phyloP scores from a whole-genome alignment of 2,329 filamentous ascomycete genomes.

The Sporothrix brasiliensis region DNA sequence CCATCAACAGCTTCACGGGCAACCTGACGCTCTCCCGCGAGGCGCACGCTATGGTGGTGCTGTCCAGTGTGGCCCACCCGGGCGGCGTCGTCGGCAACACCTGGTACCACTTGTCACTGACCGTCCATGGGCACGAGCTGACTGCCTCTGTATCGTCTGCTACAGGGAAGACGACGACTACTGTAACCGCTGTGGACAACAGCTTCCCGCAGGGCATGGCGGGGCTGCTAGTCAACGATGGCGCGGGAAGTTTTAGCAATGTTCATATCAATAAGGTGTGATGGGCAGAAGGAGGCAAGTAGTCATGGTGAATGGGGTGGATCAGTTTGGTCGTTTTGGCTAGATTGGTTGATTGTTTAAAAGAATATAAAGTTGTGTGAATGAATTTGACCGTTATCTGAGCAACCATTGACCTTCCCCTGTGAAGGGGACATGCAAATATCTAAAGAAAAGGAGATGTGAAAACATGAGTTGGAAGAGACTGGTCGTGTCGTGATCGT shows the following conservation, averaged over 20 bases:
- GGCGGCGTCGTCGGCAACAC: slow-evolving; percentile 1
- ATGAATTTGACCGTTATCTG: not conserved
- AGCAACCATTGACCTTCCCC: not conserved
- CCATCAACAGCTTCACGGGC: slow-evolving; percentile 16
- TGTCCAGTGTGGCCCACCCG: not conserved
- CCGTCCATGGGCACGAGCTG: not conserved
- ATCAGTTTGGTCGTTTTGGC: not conserved
- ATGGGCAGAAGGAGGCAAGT: not conserved
- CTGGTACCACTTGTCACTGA: slow-evolving; percentile 18
- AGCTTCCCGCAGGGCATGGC: slow-evolving; percentile 15
- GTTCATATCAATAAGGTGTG: not conserved
- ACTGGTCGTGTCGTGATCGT: too few relatives aligned
- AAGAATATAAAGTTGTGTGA: not conserved
- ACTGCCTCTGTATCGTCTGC: not conserved
- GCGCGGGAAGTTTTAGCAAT: slow-evolving; percentile 5
- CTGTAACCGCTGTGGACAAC: not conserved
- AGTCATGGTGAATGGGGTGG: too few relatives aligned
- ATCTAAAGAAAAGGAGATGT: not conserved
- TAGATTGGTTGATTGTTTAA: not conserved
- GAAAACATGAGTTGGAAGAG: not conserved
- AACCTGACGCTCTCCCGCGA: slow-evolving; percentile 21
- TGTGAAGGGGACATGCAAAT: not conserved
- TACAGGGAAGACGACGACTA: not conserved
- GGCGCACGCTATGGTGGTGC: slow-evolving; percentile 24
- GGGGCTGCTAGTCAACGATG: slow-evolving; percentile 5